phyloP scores from a whole-genome alignment of 768 basidiomycete species.

The Rhodocollybia butyracea region DNA sequence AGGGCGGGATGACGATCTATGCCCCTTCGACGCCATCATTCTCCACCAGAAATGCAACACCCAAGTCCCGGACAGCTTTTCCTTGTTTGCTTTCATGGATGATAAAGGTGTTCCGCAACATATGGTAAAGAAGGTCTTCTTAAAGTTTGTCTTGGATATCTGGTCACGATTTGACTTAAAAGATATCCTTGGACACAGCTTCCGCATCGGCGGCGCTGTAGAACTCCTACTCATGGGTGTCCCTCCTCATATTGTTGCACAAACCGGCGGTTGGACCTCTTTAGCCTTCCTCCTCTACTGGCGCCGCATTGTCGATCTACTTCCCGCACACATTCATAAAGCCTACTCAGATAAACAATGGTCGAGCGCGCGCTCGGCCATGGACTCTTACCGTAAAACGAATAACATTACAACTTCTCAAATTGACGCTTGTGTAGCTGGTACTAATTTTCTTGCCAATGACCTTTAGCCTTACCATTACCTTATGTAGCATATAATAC shows the following conservation, averaged over 20 bases:
- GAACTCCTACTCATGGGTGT: background rate
- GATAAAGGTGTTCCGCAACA: slow-evolving; percentile 2
- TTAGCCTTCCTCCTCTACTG: slow-evolving; percentile 32
- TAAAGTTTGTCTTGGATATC: slow-evolving; percentile 12
- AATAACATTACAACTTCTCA: background rate
- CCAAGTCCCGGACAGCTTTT: slow-evolving; percentile 19
- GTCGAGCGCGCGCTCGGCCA: too few species aligned
- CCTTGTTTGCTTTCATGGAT: slow-evolving; percentile 5
- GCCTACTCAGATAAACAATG: background rate
- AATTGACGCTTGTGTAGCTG: background rate
- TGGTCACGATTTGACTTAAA: slow-evolving; percentile 10
- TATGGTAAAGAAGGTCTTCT: slow-evolving; percentile 11
- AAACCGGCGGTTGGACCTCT: slow-evolving; percentile 28
- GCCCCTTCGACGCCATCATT: slow-evolving; percentile 18
- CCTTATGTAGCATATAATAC: background rate
- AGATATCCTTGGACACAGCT: background rate
- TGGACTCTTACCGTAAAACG: background rate
- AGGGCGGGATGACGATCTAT: slow-evolving; percentile 1
- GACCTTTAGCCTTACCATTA: too few species aligned
- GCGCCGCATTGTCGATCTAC: slow-evolving; percentile 20
- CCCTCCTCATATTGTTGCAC: slow-evolving; percentile 23
- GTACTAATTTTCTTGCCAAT: background rate
- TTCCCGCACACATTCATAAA: slow-evolving; percentile 13
- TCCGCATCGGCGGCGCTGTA: background rate
- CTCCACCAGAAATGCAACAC: slow-evolving; percentile 18